Percentiles rank a stretch among this genome's conserved stretches.
These are phyloP conservation scores for Flaveria linearis DNA, from an alignment of 129 eudicot genomes.

Conservation along the genomic window DNA sequence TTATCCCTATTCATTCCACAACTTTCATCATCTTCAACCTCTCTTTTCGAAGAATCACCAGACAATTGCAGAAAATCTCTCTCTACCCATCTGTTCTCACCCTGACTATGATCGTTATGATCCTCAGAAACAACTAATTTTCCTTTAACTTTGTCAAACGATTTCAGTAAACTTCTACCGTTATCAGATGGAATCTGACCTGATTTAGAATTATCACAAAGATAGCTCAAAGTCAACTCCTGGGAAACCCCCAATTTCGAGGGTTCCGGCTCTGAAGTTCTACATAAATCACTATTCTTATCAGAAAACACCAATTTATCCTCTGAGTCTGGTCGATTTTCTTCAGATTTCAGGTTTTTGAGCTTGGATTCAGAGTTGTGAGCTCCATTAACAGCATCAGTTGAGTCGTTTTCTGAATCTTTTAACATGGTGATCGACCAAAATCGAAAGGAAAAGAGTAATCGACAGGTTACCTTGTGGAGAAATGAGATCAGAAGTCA, in stretches of 20 bases:
- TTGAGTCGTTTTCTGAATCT: slow-evolving; percentile 41
- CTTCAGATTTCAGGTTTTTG: slow-evolving; percentile 22
- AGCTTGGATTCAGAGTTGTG: slow-evolving; percentile 40
- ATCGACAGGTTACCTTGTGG: slow-evolving; percentile 32
- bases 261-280: no score
- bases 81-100: slow-evolving; percentile 53
- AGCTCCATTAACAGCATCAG: slow-evolving; percentile 32
- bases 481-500: neutral
- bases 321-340: slow-evolving; percentile 46
- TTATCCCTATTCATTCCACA: slow-evolving; percentile 51
- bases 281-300: slow-evolving; percentile 30
- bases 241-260: slow-evolving; percentile 57
- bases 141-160: slow-evolving; percentile 50
- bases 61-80: slow-evolving; percentile 75
- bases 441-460: slow-evolving; percentile 1
- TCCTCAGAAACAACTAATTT: slow-evolving; percentile 64
- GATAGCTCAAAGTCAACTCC: slow-evolving; percentile 87
- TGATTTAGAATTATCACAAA: slow-evolving; percentile 69
- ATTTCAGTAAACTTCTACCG: slow-evolving; percentile 30
- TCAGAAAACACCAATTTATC: slow-evolving; percentile 47
- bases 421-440: slow-evolving; percentile 35
- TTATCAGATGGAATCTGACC: slow-evolving; percentile 42
- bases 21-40: slow-evolving; percentile 42
- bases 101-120: slow-evolving; percentile 46
- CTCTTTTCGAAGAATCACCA: slow-evolving; percentile 56